Evolutionary conservation across 1,284 basidiomycete genomes (phyloP).

Genomic region (Moniliophthora roreri): DNA sequence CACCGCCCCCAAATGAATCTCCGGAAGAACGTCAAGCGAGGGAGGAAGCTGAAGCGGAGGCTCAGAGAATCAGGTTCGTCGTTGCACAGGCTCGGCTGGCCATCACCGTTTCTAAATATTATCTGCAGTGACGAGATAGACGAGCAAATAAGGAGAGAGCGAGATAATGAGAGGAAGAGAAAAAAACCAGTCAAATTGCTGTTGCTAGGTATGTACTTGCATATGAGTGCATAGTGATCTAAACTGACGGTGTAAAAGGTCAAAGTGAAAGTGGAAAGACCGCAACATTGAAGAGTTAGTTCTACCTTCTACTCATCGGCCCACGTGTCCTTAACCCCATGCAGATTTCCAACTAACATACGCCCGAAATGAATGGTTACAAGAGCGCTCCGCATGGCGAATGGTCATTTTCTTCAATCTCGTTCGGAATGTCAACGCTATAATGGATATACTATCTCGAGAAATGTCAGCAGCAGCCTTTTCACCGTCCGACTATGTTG

Average conservation of each 20-base stretch:
- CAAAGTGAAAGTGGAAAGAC: slow-evolving; percentile 72
- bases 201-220: slow-evolving; percentile 44
- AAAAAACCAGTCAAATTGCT: slow-evolving; percentile 60
- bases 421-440: slow-evolving; percentile 62
- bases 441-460: slow-evolving; percentile 54
- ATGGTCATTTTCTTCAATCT: slow-evolving; percentile 75
- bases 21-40: slow-evolving; percentile 48
- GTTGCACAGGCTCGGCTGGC: neutral
- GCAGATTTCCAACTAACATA: slow-evolving; percentile 73
- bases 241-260: slow-evolving; percentile 28
- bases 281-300: slow-evolving; percentile 40
- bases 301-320: neutral
- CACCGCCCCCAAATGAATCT: slow-evolving; percentile 61
- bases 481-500: slow-evolving; percentile 20
- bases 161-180: slow-evolving; percentile 50
- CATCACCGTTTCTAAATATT: neutral
- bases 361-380: slow-evolving; percentile 62
- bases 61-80: slow-evolving; percentile 38
- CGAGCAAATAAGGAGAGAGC: slow-evolving; percentile 59
- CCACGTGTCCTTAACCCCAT: slow-evolving; percentile 9
- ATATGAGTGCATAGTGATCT: neutral
- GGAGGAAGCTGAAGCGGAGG: slow-evolving; percentile 58
- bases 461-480: slow-evolving; percentile 47
- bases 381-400: slow-evolving; percentile 70
- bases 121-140: slow-evolving; percentile 64